Base-by-base conservation (phyloP, 2,329 filamentous ascomycete genomes). In the Sporothrix brunneoviolacea region DNA sequence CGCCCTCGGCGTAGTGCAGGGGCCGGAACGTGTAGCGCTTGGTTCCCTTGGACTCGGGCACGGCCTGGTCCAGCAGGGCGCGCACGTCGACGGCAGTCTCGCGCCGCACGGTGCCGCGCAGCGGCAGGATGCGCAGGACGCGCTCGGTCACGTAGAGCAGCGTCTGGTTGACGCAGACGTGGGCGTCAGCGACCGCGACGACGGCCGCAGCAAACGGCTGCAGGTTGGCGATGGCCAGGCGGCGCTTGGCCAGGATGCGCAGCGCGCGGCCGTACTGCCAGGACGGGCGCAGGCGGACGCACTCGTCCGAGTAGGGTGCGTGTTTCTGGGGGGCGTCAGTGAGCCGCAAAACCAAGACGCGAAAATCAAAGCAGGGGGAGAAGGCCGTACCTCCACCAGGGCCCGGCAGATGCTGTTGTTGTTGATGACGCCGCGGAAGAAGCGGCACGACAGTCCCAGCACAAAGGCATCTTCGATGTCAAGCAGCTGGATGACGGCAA, bases 121-220 rank as follows among this genome's bases (percentile, higher is more conserved):
- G 65, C 53, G 84, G 70, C 42, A 85, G 68, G 22, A 88, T 63
- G 3, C 78, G 76, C 22, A 90, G 70, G 43, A 62, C 46, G 32
- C 59, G 52, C 37, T 73, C 70, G 36, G 72, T 61, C 10, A 78
- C 73, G 60, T 88, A 84, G 58, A 83, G 87, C 15, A 90, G 66
- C 10, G 79, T 71, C 6, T 85, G 83, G 51, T 80, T 73, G 6
- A 15, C 19, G 42, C 41, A 42, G 2, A 82, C 63, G 63, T 83
- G 88, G 4, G 72, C 70, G 21, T 80, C 74, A 4, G 76, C 82
- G 47, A 79, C 69, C 4, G 76, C 84, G 28, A 88, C 61, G 0
- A 82, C 68, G 3, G 75, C 75, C 15, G 77, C 75, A 0, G 78
- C 73, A 60, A 80, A 88, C 0, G 86, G 86, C 28, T 72, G 66